Base-by-base conservation (phyloP, 768 basidiomycete genomes). In the Panus rudis region DNA sequence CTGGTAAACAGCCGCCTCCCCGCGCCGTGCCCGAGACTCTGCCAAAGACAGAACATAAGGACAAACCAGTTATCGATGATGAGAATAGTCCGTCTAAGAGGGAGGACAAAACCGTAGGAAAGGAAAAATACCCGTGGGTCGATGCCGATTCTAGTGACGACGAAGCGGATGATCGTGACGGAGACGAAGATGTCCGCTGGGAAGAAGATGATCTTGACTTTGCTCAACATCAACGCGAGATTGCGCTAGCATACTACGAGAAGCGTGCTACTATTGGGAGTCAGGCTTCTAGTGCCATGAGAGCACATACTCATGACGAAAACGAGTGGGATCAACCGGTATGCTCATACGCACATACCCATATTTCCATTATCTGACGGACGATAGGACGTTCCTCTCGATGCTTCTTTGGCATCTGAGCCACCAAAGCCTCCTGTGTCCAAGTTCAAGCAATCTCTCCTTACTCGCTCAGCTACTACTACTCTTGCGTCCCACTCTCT, bases 21-120 rank as follows among this genome's bases (percentile, higher is more conserved):
- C 56, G 26, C 39, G 46, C 16, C 47, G 34, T 23, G 37, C 39
- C 10, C 19, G 32, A 24, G 52, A n/a, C n/a, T n/a, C n/a, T n/a
- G n/a, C n/a, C n/a, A n/a, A n/a, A n/a, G n/a, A n/a, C n/a, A n/a
- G n/a, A n/a, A n/a, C n/a, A n/a, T n/a, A n/a, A n/a, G n/a, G n/a
- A n/a, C n/a, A n/a, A n/a, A n/a, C 55, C 30, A 54, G 84, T 87
- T 59, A 85, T 84, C 1, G 83, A 85, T 53, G 85, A 85, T 47
- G 84, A 87, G 55, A 79, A 81, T 4, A 65, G 56, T 6, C 63
- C 66, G 12, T n/a, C n/a, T n/a, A n/a, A n/a, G n/a, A n/a, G n/a
- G n/a, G n/a, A n/a, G n/a, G 65, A 63, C 13, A 54, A 63, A 2
- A 33, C 57, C 6, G 46, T 41, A 17, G 50, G 56, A 10, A 52